These are phyloP conservation scores for Calonectria hongkongensis DNA, from an alignment of 2,329 filamentous ascomycete species.

Conservation along the genomic window DNA sequence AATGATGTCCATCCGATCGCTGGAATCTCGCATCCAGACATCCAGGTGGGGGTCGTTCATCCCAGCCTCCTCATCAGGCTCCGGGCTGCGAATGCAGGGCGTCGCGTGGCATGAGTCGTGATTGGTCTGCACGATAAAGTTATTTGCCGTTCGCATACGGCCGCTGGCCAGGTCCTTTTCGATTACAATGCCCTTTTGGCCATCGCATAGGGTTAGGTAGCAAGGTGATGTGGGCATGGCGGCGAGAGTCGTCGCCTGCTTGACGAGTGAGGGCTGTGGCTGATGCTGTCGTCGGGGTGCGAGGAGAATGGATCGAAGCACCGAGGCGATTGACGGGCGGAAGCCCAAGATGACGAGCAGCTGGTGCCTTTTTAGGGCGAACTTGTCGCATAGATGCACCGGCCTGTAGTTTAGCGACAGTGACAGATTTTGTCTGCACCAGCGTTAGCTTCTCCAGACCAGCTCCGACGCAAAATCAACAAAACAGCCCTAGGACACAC, in stretches of 20 bases:
- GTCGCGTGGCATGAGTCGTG: constrained; percentile 63
- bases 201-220: constrained; percentile 37
- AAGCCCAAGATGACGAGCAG: constrained; percentile 7
- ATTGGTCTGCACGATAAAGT: constrained; percentile 75
- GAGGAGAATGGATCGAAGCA: constrained; percentile 8
- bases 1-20: constrained; percentile 19
- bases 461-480: background rate
- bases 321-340: constrained; percentile 12
- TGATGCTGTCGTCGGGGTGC: background rate
- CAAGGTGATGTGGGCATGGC: constrained; percentile 3
- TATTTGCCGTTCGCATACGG: constrained; percentile 63
- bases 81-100: constrained; percentile 8
- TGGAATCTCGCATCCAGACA: constrained; percentile 35
- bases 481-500: background rate
- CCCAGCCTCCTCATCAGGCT: constrained; percentile 8
- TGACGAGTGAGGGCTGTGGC: background rate
- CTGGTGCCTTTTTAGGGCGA: constrained; percentile 1
- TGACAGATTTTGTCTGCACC: background rate
- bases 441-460: background rate
- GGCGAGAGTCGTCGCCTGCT: background rate
- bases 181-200: constrained; percentile 45
- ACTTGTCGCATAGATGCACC: constrained; percentile 15
- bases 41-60: constrained; percentile 30
- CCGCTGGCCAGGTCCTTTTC: constrained; percentile 55
- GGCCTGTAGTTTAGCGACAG: constrained; percentile 17